Evolutionary conservation across 2,329 filamentous ascomycete species (phyloP).

Genomic region (Aspergillus amoenus): DNA sequence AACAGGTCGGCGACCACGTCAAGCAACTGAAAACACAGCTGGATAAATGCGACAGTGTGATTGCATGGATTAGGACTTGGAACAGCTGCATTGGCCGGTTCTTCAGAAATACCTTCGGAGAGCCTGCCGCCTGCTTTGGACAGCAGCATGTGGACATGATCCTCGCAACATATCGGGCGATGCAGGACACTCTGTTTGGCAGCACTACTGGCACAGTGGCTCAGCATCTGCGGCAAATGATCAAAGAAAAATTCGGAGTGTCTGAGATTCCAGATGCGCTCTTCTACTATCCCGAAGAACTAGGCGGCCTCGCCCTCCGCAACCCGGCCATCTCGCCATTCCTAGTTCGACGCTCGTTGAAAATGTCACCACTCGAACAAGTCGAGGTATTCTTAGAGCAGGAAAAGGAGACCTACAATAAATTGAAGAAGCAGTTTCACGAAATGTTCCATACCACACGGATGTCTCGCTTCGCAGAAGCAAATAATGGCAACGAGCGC

Average conservation of each 20-base stretch:
- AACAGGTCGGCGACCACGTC: conserved; percentile 40
- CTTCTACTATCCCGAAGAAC: conserved; percentile 47
- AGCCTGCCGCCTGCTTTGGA: conserved; percentile 51
- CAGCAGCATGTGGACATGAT: conserved; percentile 50
- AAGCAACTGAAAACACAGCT: conserved; percentile 43
- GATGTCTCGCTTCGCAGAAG: conserved; percentile 8
- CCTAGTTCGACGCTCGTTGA: conserved; percentile 33
- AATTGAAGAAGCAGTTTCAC: conserved; percentile 25
- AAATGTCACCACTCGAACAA: conserved; percentile 23
- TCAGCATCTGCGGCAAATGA: conserved; percentile 50
- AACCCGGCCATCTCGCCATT: conserved; percentile 49
- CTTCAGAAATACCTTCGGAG: conserved; percentile 53
- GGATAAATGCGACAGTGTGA: conserved; percentile 47
- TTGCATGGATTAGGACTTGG: conserved; percentile 56
- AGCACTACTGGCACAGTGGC: conserved; percentile 41
- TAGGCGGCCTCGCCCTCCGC: conserved; percentile 49
- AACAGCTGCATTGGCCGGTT: conserved; percentile 55
- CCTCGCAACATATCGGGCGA: conserved; percentile 46
- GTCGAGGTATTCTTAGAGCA: conserved; percentile 24
- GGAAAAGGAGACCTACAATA: conserved; percentile 25
- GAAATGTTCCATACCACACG: neutral
- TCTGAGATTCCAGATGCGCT: conserved; percentile 47
- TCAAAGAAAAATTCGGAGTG: conserved; percentile 51
- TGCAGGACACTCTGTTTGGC: conserved; percentile 48
- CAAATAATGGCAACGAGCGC: neutral